Evolutionary conservation across 2,329 filamentous ascomycete species (phyloP).

Genomic region (Triangularia verruculosa): DNA sequence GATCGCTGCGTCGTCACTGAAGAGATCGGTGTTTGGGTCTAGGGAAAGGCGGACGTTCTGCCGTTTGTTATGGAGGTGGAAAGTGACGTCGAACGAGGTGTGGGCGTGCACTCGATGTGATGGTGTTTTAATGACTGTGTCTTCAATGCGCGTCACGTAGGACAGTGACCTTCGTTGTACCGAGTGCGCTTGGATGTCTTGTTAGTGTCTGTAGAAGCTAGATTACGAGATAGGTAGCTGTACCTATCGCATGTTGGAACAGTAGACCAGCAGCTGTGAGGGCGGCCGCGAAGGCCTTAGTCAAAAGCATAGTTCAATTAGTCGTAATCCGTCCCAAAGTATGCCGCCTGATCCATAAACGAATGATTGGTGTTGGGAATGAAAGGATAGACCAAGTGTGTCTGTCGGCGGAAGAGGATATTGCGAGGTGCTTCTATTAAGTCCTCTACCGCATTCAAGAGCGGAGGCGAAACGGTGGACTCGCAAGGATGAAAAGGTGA

Average conservation of each 20-base stretch:
- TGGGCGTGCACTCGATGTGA: conserved; percentile 75
- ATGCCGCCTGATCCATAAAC: not conserved
- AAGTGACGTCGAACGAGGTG: conserved; percentile 81
- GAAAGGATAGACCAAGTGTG: conserved; percentile 1
- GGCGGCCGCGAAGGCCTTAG: conserved; percentile 32
- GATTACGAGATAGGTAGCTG: conserved; percentile 11
- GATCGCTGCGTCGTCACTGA: conserved; percentile 72
- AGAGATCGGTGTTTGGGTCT: conserved; percentile 87
- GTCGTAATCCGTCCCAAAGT: not conserved
- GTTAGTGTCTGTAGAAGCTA: conserved; percentile 6
- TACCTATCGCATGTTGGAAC: conserved; percentile 30
- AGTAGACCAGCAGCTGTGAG: conserved; percentile 27
- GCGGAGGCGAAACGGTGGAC: not conserved
- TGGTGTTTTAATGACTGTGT: conserved; percentile 73
- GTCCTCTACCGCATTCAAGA: not conserved
- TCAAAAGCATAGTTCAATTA: conserved; percentile 29
- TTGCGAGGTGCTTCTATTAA: conserved; percentile 3
- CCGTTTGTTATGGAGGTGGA: conserved; percentile 64
- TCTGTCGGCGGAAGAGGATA: not conserved
- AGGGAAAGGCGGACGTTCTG: conserved; percentile 75
- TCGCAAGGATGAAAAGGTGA: not conserved
- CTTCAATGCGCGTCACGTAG: conserved; percentile 69
- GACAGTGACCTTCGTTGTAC: conserved; percentile 72
- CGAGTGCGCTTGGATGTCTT: conserved; percentile 59
- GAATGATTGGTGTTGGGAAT: not conserved